Conservation (phyloP, 2,329 filamentous ascomycete species). For the Colletotrichum sidae region DNA sequence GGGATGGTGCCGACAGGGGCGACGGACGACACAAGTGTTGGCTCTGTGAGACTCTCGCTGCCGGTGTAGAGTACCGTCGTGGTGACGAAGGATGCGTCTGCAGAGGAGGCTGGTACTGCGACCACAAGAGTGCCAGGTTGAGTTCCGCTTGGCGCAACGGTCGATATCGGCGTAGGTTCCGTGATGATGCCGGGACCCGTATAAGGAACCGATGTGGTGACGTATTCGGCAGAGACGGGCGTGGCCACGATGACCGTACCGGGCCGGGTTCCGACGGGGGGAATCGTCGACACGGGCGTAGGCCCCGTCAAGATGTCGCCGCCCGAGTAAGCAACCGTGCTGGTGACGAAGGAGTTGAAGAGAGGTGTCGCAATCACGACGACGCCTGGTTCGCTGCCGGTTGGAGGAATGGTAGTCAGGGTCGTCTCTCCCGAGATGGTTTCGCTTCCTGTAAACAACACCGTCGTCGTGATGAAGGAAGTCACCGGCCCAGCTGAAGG, state of each 20-base stretch:
- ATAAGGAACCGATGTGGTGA: conserved; percentile 9
- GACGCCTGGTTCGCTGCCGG: conserved; percentile 6
- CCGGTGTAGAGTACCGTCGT: not conserved
- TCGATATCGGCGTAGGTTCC: conserved; percentile 5
- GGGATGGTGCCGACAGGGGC: conserved; percentile 8
- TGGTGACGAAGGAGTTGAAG: not conserved
- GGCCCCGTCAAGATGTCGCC: conserved; percentile 6
- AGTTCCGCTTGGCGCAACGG: conserved; percentile 4
- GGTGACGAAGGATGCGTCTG: not conserved
- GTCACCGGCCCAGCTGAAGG: not conserved
- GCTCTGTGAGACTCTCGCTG: not conserved
- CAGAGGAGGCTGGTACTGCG: not conserved
- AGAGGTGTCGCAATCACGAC: conserved; percentile 15
- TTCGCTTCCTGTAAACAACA: conserved; percentile 4
- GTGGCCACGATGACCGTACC: conserved; percentile 29
- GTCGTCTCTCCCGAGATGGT: not conserved
- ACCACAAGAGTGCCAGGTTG: not conserved
- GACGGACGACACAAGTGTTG: conserved; percentile 15
- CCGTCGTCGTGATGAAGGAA: conserved; percentile 4
- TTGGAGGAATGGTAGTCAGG: conserved; percentile 14
- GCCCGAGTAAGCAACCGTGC: conserved; percentile 10
- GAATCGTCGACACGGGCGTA: conserved; percentile 21
- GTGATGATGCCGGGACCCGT: not conserved
- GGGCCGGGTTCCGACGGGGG: conserved; percentile 9
- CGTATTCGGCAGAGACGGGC: not conserved